A percentile compares a stretch with the other conserved stretches of the same genome.
These are phyloP conservation scores for Phoma sp. DNA, from an alignment of 2,329 filamentous ascomycete species.

Conservation along the genomic window DNA sequence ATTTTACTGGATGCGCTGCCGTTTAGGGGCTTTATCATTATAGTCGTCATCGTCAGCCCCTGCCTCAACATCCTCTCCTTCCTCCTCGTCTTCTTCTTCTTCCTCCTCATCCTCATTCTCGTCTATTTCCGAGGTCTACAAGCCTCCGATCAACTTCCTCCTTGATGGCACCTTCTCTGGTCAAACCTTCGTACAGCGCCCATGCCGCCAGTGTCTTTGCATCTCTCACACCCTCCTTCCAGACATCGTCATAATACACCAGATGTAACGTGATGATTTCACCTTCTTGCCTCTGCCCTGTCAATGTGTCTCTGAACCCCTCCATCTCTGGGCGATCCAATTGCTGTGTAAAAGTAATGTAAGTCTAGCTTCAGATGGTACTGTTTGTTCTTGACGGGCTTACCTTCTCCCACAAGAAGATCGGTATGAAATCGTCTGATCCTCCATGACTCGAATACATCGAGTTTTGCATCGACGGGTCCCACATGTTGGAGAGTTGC, in stretches of 20 bases:
- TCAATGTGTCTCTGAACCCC: background rate
- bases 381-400: background rate
- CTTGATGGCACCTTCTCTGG: constrained; percentile 54
- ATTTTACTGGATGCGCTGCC: too few species aligned
- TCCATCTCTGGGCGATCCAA: background rate
- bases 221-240: constrained; percentile 60
- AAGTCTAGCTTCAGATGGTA: background rate
- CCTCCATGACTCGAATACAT: constrained; percentile 2
- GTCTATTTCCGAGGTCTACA: too few species aligned
- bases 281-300: background rate
- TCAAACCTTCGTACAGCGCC: constrained; percentile 65
- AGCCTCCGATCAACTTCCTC: background rate
- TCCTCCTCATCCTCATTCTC: too few species aligned
- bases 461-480: background rate
- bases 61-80: too few species aligned
- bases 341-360: background rate
- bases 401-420: background rate
- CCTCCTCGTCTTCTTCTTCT: too few species aligned
- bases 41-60: too few species aligned
- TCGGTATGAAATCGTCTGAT: background rate
- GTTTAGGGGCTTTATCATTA: too few species aligned
- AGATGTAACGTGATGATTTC: background rate
- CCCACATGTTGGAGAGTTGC: background rate
- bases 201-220: constrained; percentile 62
- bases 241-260: background rate